A percentile compares a stretch with the other conserved stretches of the same genome.
Conservation (phyloP, 2,329 filamentous ascomycete species). For the Penicillium sp. region DNA sequence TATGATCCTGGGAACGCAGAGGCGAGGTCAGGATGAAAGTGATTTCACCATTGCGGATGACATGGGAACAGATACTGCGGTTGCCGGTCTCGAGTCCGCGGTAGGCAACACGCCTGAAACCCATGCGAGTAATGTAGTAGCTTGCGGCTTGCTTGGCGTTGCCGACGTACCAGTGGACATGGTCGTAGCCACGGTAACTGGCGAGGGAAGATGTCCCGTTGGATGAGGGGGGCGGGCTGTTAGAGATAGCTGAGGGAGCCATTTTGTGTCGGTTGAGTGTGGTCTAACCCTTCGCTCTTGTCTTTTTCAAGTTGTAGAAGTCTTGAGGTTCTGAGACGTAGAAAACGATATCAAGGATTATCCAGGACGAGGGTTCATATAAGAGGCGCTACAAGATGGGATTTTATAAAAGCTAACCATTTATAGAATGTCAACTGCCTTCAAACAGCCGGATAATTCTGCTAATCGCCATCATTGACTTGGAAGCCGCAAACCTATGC, state of each 20-base stretch:
- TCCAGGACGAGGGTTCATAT: neutral
- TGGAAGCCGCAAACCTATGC: neutral
- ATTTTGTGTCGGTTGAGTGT: conserved; percentile 18
- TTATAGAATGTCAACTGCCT: neutral
- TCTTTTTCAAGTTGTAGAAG: neutral
- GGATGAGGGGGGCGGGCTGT: conserved; percentile 21
- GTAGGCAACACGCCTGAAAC: conserved; percentile 78
- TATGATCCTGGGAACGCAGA: conserved; percentile 59
- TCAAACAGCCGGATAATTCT: neutral
- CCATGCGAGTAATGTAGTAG: conserved; percentile 84
- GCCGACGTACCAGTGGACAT: conserved; percentile 93
- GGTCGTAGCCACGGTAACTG: conserved; percentile 74
- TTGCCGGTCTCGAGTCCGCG: conserved; percentile 83
- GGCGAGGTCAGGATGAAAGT: conserved; percentile 44
- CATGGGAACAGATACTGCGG: conserved; percentile 75
- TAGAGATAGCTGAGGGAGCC: conserved; percentile 32
- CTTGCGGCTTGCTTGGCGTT: conserved; percentile 93
- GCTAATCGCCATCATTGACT: conserved; percentile 1
- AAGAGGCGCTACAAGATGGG: neutral
- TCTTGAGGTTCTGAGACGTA: neutral
- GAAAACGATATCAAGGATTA: neutral
- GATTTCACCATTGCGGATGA: conserved; percentile 47
- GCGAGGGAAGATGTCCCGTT: conserved; percentile 24
- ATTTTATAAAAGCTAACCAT: conserved; percentile 1
- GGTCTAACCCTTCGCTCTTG: neutral